These are phyloP conservation scores for Combretum micranthum DNA, from an alignment of 345 rosid species.

Conservation along the genomic window DNA sequence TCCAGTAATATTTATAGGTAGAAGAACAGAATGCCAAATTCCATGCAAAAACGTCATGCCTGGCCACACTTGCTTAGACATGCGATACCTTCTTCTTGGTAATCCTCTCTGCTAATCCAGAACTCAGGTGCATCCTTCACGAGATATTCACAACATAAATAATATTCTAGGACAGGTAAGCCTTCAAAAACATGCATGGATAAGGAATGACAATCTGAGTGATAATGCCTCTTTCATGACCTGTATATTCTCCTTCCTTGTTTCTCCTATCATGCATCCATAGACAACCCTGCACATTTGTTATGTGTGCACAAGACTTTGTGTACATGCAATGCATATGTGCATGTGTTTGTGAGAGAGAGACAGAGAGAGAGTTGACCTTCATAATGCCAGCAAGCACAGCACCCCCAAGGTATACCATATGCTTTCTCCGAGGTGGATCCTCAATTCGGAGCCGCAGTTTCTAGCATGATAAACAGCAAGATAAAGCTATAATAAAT, in stretches of 20 bases:
- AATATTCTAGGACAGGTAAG: too few species aligned
- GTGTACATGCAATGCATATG: neutral
- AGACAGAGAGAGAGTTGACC: conserved; percentile 31
- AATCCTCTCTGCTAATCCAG: conserved; percentile 94
- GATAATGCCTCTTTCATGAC: too few species aligned
- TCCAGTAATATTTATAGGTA: neutral
- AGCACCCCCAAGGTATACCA: conserved; percentile 98
- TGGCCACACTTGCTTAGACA: conserved; percentile 75
- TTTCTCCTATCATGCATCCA: too few species aligned
- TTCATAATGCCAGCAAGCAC: conserved; percentile 99
- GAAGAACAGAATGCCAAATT: neutral
- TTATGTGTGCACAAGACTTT: neutral
- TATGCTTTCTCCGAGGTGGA: conserved; percentile 97
- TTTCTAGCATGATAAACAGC: conserved; percentile 41
- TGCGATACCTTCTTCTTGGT: conserved; percentile 74
- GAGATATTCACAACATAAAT: neutral
- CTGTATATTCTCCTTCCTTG: too few species aligned
- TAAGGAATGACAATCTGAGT: too few species aligned
- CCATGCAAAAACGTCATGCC: conserved; percentile 19
- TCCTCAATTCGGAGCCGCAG: conserved; percentile 82
- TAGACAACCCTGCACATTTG: too few species aligned
- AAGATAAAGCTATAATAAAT: neutral
- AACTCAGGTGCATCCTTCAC: conserved; percentile 94
- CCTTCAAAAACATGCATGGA: too few species aligned
- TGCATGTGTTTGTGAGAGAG: neutral